Conservation (phyloP, 176 grass and related monocot genomes). For the Chloris gayana region DNA sequence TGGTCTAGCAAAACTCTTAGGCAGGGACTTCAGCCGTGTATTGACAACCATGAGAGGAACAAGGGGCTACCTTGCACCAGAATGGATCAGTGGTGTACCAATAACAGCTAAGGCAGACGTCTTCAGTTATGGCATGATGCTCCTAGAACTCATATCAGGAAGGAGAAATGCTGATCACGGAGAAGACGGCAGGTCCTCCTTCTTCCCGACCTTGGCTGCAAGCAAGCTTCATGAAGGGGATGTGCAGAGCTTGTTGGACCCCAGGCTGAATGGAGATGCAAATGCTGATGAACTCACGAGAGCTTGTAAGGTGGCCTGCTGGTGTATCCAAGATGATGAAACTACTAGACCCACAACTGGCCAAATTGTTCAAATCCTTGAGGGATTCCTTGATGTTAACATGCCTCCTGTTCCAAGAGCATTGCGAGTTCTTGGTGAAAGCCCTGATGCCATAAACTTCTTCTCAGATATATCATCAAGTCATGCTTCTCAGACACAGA, state of each 20-base stretch:
- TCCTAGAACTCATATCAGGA: slow-evolving; percentile 82
- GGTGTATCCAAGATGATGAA: slow-evolving; percentile 96
- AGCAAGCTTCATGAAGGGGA: slow-evolving; percentile 66
- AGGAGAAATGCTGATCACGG: slow-evolving; percentile 60
- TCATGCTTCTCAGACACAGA: slow-evolving; percentile 47
- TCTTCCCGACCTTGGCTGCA: slow-evolving; percentile 66
- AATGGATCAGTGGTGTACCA: slow-evolving; percentile 76
- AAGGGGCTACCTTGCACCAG: slow-evolving; percentile 82
- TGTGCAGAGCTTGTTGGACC: slow-evolving; percentile 57
- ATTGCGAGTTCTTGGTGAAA: slow-evolving; percentile 61
- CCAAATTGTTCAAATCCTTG: slow-evolving; percentile 78
- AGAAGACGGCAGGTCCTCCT: slow-evolving; percentile 35
- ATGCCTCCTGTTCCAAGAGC: slow-evolving; percentile 75
- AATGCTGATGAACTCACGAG: slow-evolving; percentile 61
- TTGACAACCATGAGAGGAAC: slow-evolving; percentile 90
- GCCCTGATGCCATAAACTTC: slow-evolving; percentile 69
- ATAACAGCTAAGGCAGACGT: slow-evolving; percentile 87
- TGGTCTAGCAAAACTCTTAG: slow-evolving; percentile 78
- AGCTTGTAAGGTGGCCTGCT: slow-evolving; percentile 82
- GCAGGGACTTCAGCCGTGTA: slow-evolving; percentile 83
- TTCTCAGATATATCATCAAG: slow-evolving; percentile 68
- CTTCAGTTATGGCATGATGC: slow-evolving; percentile 90
- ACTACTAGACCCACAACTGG: slow-evolving; percentile 66
- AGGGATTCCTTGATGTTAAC: slow-evolving; percentile 74
- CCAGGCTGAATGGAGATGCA: slow-evolving; percentile 57